These are phyloP conservation scores for Apophysomyces trapeziformis DNA, from an alignment of 371 early-diverging fungal genomes.

Conservation along the genomic window DNA sequence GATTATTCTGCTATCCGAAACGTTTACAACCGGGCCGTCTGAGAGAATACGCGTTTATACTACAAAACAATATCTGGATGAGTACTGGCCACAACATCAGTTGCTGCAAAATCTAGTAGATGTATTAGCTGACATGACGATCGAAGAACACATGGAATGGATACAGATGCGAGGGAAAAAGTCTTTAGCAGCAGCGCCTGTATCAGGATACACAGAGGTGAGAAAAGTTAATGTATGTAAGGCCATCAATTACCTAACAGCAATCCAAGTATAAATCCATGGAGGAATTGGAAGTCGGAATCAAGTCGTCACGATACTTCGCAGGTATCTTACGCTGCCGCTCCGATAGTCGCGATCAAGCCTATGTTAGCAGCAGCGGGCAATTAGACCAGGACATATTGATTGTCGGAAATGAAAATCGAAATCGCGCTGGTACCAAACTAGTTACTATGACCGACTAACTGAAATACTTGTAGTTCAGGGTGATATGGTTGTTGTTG, in stretches of 20 bases:
- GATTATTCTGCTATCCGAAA: slow-evolving; percentile 64
- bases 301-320: slow-evolving; percentile 60
- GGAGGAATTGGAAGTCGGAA: slow-evolving; percentile 63
- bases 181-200: slow-evolving; percentile 23
- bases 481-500: slow-evolving; percentile 85
- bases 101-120: slow-evolving; percentile 51
- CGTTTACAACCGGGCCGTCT: slow-evolving; percentile 11
- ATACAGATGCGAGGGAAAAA: slow-evolving; percentile 32
- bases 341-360: slow-evolving; percentile 57
- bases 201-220: slow-evolving; percentile 60
- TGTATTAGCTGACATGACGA: slow-evolving; percentile 56
- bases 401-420: slow-evolving; percentile 68
- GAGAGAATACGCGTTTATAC: slow-evolving; percentile 25
- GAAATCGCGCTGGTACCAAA: slow-evolving; percentile 75
- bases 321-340: slow-evolving; percentile 58
- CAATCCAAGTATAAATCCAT: slow-evolving; percentile 56
- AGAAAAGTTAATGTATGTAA: background rate
- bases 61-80: slow-evolving; percentile 48
- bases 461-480: slow-evolving; percentile 49
- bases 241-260: background rate
- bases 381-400: slow-evolving; percentile 54
- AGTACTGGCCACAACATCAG: slow-evolving; percentile 41
- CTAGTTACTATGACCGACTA: background rate
- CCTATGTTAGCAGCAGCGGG: slow-evolving; percentile 56
- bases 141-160: slow-evolving; percentile 54